Evolutionary conservation across 352 stramenopile genomes (phyloP).

Genomic region (Phytophthora multivora): DNA sequence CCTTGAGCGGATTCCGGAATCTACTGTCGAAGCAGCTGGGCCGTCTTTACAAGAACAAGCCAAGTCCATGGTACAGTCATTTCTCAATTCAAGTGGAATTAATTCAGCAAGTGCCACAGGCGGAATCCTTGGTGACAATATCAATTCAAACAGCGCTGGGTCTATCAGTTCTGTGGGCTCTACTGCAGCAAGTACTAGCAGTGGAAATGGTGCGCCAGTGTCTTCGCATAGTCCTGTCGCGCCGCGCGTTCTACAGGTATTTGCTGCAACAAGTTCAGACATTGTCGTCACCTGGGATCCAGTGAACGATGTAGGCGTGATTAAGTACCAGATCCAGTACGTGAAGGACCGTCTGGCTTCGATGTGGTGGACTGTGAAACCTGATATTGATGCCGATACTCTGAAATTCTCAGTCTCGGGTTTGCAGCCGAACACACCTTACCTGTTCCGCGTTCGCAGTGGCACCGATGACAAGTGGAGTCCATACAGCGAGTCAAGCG

Average conservation of each 20-base stretch:
- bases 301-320: slow-evolving; percentile 55
- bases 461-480: slow-evolving; percentile 67
- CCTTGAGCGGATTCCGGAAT: slow-evolving; percentile 65
- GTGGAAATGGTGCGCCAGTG: not conserved
- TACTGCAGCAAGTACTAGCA: slow-evolving; percentile 26
- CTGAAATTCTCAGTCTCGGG: slow-evolving; percentile 61
- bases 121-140: slow-evolving; percentile 12
- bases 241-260: slow-evolving; percentile 64
- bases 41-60: slow-evolving; percentile 64
- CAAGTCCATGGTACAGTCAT: slow-evolving; percentile 68
- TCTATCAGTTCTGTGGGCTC: slow-evolving; percentile 28
- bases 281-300: slow-evolving; percentile 80
- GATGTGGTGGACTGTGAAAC: slow-evolving; percentile 81
- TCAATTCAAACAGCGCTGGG: slow-evolving; percentile 16
- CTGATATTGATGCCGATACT: slow-evolving; percentile 63
- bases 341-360: slow-evolving; percentile 76
- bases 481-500: slow-evolving; percentile 74
- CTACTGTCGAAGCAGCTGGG: slow-evolving; percentile 30
- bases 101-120: slow-evolving; percentile 21
- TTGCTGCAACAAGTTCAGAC: slow-evolving; percentile 58
- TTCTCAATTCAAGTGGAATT: slow-evolving; percentile 57
- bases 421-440: slow-evolving; percentile 61
- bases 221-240: slow-evolving; percentile 28
- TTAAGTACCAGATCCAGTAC: slow-evolving; percentile 85
- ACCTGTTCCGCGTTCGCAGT: slow-evolving; percentile 77